Base-by-base conservation (phyloP, 139 green algal genomes). In the Coccomyxa sp. region DNA sequence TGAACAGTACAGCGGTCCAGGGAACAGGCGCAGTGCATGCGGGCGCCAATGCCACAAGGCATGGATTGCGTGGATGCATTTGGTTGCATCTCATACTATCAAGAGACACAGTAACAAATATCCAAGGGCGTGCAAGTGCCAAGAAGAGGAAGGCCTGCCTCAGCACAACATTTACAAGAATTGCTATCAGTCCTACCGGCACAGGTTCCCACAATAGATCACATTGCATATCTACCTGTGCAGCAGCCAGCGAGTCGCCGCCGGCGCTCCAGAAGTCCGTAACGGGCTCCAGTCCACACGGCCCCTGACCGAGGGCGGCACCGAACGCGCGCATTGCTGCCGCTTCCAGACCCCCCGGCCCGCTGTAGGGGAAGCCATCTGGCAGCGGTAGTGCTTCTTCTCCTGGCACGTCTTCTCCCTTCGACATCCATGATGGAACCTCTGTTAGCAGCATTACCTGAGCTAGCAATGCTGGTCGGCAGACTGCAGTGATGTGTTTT, bases 231-330 rank as follows among this genome's bases (percentile, higher is more conserved):
- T 71, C 18, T 27, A 88, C 84, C 18, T 59, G 30, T 15, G 74
- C 79, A 9, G 82, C 87, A 13, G 81, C 80, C 58, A 87, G 68
- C 25, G 89, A 92, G 78, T 85, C 87, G 18, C 78, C 89, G 77
- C 89, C 89, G 13, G 81, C 76, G 14, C n/a, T 32, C 57, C 91
- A 91, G 28, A 92, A 85, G 82, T 88, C 88, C n/a, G 83, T 79
- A 23, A 80, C 87, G 15, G 88, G 85, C 83, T 92, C 88, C 28
- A 92, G 77, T 16, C 76, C 13, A 14, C 30, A 13, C n/a, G 79
- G 74, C 23, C 77, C 67, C 38, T 32, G 10, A 27, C 58, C 28
- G 23, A 71, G 63, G 21, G 63, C 63, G 21, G 63, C 21, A 21
- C 21, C 18, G 63, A 71, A 71, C 18, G 63, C 63, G 18, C 63